A percentile compares a stretch with the other conserved stretches of the same genome.
These are phyloP conservation scores for Niveomyces coronatus DNA, from an alignment of 2,329 filamentous ascomycete species.

Conservation along the genomic window DNA sequence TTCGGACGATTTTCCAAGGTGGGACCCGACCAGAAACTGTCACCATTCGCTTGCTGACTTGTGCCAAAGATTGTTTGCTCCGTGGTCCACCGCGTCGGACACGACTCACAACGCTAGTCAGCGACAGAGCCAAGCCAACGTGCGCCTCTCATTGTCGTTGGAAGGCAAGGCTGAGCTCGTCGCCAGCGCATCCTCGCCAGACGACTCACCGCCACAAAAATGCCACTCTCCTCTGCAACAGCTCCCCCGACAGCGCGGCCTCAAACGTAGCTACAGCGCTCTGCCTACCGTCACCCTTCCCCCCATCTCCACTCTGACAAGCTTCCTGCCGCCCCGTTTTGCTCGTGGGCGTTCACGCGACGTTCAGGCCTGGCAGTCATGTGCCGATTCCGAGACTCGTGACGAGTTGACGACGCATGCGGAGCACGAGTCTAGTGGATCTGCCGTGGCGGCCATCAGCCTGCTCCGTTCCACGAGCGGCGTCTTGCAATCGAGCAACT, in stretches of 20 bases:
- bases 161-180: slow-evolving; percentile 88
- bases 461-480: slow-evolving; percentile 61
- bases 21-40: slow-evolving; percentile 14
- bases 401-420: slow-evolving; percentile 73
- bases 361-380: slow-evolving; percentile 83
- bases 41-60: neutral
- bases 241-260: slow-evolving; percentile 38
- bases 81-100: slow-evolving; percentile 30
- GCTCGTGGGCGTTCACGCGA: slow-evolving; percentile 70
- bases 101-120: slow-evolving; percentile 25
- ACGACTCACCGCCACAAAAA: slow-evolving; percentile 51
- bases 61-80: slow-evolving; percentile 32
- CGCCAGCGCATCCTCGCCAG: slow-evolving; percentile 39
- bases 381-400: slow-evolving; percentile 69
- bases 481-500: slow-evolving; percentile 43
- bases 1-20: slow-evolving; percentile 37
- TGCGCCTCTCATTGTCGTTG: slow-evolving; percentile 73
- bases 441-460: slow-evolving; percentile 71
- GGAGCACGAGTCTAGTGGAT: slow-evolving; percentile 69
- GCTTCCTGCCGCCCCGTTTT: slow-evolving; percentile 43
- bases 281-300: slow-evolving; percentile 48
- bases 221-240: slow-evolving; percentile 36
- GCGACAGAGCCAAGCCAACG: slow-evolving; percentile 35
- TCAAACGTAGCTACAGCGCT: slow-evolving; percentile 64
- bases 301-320: slow-evolving; percentile 42